Base-by-base conservation (phyloP, 805 yeast species). In the Candida caryicola region DNA sequence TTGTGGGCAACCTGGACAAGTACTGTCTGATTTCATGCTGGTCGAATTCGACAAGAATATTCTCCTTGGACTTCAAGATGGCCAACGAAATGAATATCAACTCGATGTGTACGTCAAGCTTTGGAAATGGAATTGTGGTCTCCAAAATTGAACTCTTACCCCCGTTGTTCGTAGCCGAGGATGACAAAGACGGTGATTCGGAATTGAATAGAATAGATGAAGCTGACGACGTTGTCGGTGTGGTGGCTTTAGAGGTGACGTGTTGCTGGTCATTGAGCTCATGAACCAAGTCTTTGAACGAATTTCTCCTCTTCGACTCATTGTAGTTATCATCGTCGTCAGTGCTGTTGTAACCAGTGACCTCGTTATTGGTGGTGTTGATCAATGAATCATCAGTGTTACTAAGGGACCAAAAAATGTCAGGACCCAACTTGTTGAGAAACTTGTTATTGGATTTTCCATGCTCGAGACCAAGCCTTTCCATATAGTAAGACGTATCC, bases 21-120 rank as follows among this genome's bases (percentile, higher is more conserved):
- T 80, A 79, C 55, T 89, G 95, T 27, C 89, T 71, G 31, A 88
- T 86, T 61, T 90, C 98, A 46, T 85, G 81, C 56, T 87, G 95
- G 53, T 90, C 98, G 46, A 89, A 80, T 56, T 90, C 97, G 46
- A 86, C 73, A 38, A 90, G 70, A 28, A 84, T 79, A 49, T 79
- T 78, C 50, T 85, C 90, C 59, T 83, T 82, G 36, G 91, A 81
- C 59, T 86, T 86, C 47, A 90, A 66, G 28, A 90, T 76, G 1
- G 96, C 86, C 33, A 89, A 66, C 34, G 86, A 79, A 2, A 85
- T 76, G 53, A 88, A 90, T 1, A 85, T 62, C 23, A 88, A 71
- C 62, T 85, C 89, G 21, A 82, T 71, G 54, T 87, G 95, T 1
- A 88, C 84, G 54, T 84, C 86, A 16, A 85, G 62, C 34, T 71